Evolutionary conservation across 768 basidiomycete genomes (phyloP), one percentile per base, ranked within the genome.

Genomic region (Phanerochaete carnosa): DNA sequence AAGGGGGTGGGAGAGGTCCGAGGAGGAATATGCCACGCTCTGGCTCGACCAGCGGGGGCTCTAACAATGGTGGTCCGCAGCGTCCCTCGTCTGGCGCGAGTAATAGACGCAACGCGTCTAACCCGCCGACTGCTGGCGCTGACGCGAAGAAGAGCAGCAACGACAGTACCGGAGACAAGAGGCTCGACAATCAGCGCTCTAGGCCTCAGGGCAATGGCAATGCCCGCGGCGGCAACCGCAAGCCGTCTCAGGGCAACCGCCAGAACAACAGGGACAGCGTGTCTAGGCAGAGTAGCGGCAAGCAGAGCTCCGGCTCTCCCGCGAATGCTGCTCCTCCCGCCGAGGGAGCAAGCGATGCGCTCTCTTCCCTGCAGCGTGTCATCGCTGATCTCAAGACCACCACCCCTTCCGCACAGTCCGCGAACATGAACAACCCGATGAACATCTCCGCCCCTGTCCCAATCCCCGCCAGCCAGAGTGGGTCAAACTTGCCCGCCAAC

Each of bases 371-470:
- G 56, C 94, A 98, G 70, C 86, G 92, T 59, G 89, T 97, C 73
- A 98, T 98, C 66, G 91, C 91, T 58, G 95, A 98, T 73, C 80
- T 97, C 64, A 96, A 94, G 81, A 88, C 89, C 19, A 83, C 92
- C 2, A 87, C 92, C 56, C 86, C 90, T 53, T 79, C 84, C 55
- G 83, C 77, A 68, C 82, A 74, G 66, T 65, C 74, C 8, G 62
- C 69, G 16, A 75, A 74, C 62, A 72, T 75, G 45, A 76, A 68
- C 61, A 79, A 76, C 53, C 70, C 74, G 3, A 69, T 75, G 35
- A 64, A 32, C 30, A 32, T 19, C 51, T 26, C 79, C 62, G 64
- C 57, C 50, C 64, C 72, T 35, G 73, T 69, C 65, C 76, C 81
- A 45, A 79, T 83, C 68, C 76, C 83, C 63, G 73, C 75, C 16